A percentile compares a stretch with the other conserved stretches of the same genome.
Evolutionary conservation across 805 yeast species (phyloP).

Genomic region (Dipodascopsis uninucleata): DNA sequence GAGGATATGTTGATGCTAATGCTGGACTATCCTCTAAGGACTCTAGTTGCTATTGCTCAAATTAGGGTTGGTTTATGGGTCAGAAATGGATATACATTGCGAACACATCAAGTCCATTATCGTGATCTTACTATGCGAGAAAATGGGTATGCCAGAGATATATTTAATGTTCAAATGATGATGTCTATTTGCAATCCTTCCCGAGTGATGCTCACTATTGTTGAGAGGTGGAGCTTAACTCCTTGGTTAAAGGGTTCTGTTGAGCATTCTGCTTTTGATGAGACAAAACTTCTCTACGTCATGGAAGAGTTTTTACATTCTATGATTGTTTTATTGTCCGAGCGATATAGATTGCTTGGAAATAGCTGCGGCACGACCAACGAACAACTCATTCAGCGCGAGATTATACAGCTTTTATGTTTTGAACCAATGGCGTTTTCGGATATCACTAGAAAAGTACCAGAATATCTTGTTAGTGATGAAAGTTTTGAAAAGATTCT

Average conservation of each 20-base stretch:
- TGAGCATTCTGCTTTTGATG: constrained; percentile 40
- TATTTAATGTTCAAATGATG: constrained; percentile 62
- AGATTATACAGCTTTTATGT: constrained; percentile 79
- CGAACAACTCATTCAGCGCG: constrained; percentile 55
- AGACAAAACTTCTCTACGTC: constrained; percentile 51
- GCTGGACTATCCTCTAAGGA: constrained; percentile 73
- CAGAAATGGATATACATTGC: constrained; percentile 79
- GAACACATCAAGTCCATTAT: constrained; percentile 76
- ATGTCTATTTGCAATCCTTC: constrained; percentile 57
- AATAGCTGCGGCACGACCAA: constrained; percentile 39
- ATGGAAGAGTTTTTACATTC: constrained; percentile 75
- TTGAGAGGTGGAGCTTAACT: constrained; percentile 66
- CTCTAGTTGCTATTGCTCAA: constrained; percentile 74
- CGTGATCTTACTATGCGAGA: constrained; percentile 76
- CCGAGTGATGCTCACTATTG: constrained; percentile 51
- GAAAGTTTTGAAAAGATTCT: constrained; percentile 67
- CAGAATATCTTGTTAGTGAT: constrained; percentile 71
- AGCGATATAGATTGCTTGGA: constrained; percentile 56
- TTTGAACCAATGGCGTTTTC: constrained; percentile 70
- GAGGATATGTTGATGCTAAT: constrained; percentile 35
- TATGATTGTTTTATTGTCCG: constrained; percentile 64
- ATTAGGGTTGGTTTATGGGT: constrained; percentile 92
- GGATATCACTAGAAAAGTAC: constrained; percentile 61
- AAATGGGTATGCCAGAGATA: constrained; percentile 73
- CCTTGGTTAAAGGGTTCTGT: constrained; percentile 52